Base-by-base conservation (phyloP, 116 monocot genomes). In the Phalaenopsis hybrid region DNA sequence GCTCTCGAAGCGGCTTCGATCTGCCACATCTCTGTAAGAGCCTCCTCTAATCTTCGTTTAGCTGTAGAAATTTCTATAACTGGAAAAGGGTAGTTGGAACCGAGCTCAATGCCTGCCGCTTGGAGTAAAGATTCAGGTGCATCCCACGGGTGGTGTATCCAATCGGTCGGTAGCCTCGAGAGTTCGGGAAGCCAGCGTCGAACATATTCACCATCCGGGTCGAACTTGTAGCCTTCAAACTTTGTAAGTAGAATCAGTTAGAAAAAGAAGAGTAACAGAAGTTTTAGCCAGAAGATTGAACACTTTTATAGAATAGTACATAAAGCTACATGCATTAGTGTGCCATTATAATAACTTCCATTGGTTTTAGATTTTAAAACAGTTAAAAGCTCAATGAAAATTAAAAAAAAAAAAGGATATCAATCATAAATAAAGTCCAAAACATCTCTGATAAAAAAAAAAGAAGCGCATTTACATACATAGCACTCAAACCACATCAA, bases 121-220 rank as follows among this genome's bases (percentile, higher is more conserved):
- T 91, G 89, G 0, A 97, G 86, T 28, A 94, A 91, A 58, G 84
- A 89, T 76, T 90, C 89, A 21, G 97, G 97, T 34, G 97, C 91
- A 80, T 93, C 82, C 97, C 97, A 97, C 12, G 97, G 97, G 74
- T 97, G 97, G 79, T 97, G 97, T 80, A 97, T 97, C 97, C 97
- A 97, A 46, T 90, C 89, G 31, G 94, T 97, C 1, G 94, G 97
- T 76, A 97, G 63, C 79, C 94, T 84, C 10, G 93, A 88, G 21
- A 97, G 90, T 79, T 97, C 97, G 21, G 97, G 97, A 73, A 97
- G 89, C 97, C 97, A 97, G 0, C 93, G 86, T 20, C 94, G 86
- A 33, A 94, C 94, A 75, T 97, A 97, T 79, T 97, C 94, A 46
- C 94, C 97, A 74, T 94, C 57, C 0, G 92, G 91, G 41, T 97